Percentiles rank a stretch among this genome's conserved stretches.
Conservation (phyloP, 352 stramenopile genomes). For the Pythium apleroticum region DNA sequence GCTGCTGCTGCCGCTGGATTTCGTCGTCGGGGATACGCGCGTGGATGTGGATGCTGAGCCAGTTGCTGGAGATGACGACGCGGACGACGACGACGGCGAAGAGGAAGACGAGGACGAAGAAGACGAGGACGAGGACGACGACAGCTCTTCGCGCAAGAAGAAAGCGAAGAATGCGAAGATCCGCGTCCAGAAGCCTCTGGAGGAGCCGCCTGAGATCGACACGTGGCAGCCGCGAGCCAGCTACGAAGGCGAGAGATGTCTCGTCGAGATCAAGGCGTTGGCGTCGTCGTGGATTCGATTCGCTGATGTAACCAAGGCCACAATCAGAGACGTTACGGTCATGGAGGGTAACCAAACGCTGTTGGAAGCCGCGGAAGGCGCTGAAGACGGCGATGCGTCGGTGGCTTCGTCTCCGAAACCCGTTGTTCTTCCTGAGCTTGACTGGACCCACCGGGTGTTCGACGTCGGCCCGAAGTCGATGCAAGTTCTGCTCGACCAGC, state of each 20-base stretch:
- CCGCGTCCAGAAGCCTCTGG: slow-evolving; percentile 7
- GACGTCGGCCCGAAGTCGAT: slow-evolving; percentile 61
- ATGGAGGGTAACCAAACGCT: slow-evolving; percentile 20
- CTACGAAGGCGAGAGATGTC: slow-evolving; percentile 20
- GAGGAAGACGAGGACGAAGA: slow-evolving; percentile 45
- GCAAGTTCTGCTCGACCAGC: slow-evolving; percentile 28
- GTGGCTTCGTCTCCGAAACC: neutral
- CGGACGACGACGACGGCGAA: slow-evolving; percentile 35
- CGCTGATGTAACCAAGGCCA: slow-evolving; percentile 1
- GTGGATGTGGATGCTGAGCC: slow-evolving; percentile 33
- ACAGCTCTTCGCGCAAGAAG: slow-evolving; percentile 25
- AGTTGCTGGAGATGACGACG: slow-evolving; percentile 8
- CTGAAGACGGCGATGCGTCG: neutral
- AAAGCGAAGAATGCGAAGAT: slow-evolving; percentile 12
- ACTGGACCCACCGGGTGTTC: slow-evolving; percentile 65
- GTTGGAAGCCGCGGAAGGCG: slow-evolving; percentile 8
- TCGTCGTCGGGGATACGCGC: slow-evolving; percentile 49
- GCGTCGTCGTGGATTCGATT: slow-evolving; percentile 16
- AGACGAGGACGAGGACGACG: slow-evolving; percentile 38
- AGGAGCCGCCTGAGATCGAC: slow-evolving; percentile 24
- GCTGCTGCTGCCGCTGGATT: slow-evolving; percentile 62
- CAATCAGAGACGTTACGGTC: slow-evolving; percentile 5
- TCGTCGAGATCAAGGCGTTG: slow-evolving; percentile 1
- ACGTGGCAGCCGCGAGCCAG: slow-evolving; percentile 7
- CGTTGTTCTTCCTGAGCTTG: slow-evolving; percentile 26